phyloP scores from a whole-genome alignment of 2,329 filamentous ascomycete genomes.

The Aspergillus aculeatus region DNA sequence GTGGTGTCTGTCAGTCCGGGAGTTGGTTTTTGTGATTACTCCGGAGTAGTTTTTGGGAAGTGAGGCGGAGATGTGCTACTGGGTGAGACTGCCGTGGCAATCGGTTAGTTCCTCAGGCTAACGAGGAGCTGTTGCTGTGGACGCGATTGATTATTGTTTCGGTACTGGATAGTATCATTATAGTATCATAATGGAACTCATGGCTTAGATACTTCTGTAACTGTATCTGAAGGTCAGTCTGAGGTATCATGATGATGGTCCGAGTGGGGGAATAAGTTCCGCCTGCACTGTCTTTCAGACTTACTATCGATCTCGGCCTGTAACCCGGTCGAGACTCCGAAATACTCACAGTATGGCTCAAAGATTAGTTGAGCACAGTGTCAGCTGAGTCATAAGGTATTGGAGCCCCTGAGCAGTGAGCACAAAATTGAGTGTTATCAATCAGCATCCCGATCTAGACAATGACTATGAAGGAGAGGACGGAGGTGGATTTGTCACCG shows the following conservation, averaged over 20 bases:
- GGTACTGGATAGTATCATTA: not conserved
- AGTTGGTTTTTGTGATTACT: too few species aligned
- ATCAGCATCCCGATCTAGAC: not conserved
- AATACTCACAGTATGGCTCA: not conserved
- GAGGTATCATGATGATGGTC: not conserved
- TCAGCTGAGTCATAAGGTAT: not conserved
- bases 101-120: too few species aligned
- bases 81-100: too few species aligned
- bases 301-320: not conserved
- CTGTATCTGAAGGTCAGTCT: not conserved
- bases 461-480: constrained; percentile 7
- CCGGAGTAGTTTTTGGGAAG: too few species aligned
- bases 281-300: not conserved
- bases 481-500: constrained; percentile 23
- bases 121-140: not conserved
- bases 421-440: not conserved
- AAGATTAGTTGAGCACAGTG: not conserved
- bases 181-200: not conserved
- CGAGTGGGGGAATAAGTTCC: not conserved
- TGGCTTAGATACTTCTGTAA: not conserved
- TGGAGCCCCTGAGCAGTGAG: not conserved
- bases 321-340: not conserved
- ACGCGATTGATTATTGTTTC: not conserved
- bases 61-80: too few species aligned
- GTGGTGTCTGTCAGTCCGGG: too few species aligned